Evolutionary conservation across 352 stramenopile genomes (phyloP), one percentile per base, ranked within the genome.

Genomic region (Elongisporangium undulatum): DNA sequence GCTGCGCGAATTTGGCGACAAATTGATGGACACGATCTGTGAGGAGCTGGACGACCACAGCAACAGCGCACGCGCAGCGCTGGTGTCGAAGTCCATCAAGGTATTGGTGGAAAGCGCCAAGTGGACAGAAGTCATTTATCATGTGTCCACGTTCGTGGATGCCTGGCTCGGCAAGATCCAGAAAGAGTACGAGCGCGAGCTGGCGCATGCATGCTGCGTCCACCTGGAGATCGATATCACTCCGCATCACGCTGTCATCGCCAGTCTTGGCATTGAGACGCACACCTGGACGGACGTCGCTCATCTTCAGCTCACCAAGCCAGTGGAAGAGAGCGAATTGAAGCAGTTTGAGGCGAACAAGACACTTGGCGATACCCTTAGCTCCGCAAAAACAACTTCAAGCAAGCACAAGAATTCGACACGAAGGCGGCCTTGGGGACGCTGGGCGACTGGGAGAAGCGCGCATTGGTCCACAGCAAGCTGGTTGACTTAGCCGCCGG

Each of bases 171-270:
- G 38, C 20, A 54, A 38, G 12, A 20, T 29, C 6, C 10, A 13
- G 21, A 10, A 29, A n/a, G 20, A 7, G 17, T 38, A 20, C 50
- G 50, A 54, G 20, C 20, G 29, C 20, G 50, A 54, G 50, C 6
- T 54, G 19, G 50, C n/a, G 50, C 50, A 54, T 26, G 16, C 38
- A 20, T 10, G 13, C 15, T 54, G 50, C 50, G 17, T 54, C 50
- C 20, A 54, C 20, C 20, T 34, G 19, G 29, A 22, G 23, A 20
- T n/a, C 0, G 20, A 22, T 23, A 26, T 26, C 7, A 34, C 21
- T 38, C 26, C 26, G 26, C 6, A 38, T 38, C 26, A 38, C 5
- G 26, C 5, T 38, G 26, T 7, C 1, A 38, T 38, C 26, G 12
- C 5, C 5, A 38, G 26, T 7, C 26, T 38, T 5, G 50, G 5